A percentile compares a stretch with the other conserved stretches of the same genome.
These are phyloP conservation scores for Setaria viridis DNA, from an alignment of 202 grass and related monocot species.

Conservation along the genomic window DNA sequence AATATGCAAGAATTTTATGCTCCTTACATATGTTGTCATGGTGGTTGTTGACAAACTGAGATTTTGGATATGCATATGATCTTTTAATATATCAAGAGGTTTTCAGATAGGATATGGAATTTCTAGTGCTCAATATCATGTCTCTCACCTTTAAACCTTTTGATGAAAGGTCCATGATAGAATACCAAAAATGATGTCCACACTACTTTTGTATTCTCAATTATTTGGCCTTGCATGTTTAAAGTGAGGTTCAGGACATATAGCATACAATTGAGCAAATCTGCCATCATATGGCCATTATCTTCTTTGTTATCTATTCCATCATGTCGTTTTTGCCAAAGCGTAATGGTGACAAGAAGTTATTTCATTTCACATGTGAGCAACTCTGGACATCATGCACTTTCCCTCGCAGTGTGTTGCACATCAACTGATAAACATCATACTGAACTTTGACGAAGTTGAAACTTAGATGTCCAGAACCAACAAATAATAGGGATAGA, in stretches of 20 bases:
- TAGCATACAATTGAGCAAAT: background rate
- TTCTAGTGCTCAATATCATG: conserved; percentile 12
- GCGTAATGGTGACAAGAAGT: background rate
- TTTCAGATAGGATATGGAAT: background rate
- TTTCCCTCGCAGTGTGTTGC: background rate
- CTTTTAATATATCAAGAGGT: conserved; percentile 30
- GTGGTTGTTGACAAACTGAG: conserved; percentile 20
- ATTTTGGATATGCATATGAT: conserved; percentile 13
- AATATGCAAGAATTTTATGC: conserved; percentile 25
- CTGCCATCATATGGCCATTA: background rate
- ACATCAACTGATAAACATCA: background rate
- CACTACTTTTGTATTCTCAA: background rate
- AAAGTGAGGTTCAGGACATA: background rate
- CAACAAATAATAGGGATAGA: background rate
- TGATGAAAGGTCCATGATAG: background rate
- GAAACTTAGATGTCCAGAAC: background rate
- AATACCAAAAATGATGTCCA: background rate
- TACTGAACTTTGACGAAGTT: background rate
- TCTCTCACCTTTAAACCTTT: background rate
- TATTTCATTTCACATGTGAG: conserved; percentile 11
- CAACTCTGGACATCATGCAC: background rate
- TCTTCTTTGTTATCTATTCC: background rate
- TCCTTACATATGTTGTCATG: conserved; percentile 14
- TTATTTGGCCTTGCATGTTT: background rate
- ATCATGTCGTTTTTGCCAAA: background rate